Evolutionary conservation across 1,284 basidiomycete species (phyloP).

Genomic region (Butyriboletus appendiculatus): DNA sequence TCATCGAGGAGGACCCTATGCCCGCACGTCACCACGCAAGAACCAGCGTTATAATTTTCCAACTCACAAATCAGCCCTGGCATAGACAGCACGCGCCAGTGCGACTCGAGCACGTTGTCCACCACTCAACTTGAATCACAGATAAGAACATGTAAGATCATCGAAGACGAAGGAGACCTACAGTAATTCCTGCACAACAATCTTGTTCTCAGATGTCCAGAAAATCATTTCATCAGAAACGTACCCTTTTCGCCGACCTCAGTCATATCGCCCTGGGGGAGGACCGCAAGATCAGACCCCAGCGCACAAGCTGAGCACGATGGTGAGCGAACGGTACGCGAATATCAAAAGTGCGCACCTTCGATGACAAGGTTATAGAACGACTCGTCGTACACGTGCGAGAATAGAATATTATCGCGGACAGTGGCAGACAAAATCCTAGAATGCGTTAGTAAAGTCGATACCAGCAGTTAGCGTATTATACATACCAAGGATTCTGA

Average conservation of each 20-base stretch:
- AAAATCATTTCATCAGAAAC: neutral
- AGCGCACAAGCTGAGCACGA: conserved; percentile 78
- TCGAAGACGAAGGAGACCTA: conserved; percentile 8
- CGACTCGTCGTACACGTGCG: conserved; percentile 80
- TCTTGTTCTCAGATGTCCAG: conserved; percentile 39
- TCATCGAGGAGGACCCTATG: conserved; percentile 34
- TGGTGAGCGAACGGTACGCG: neutral
- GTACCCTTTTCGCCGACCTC: conserved; percentile 64
- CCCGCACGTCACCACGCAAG: neutral
- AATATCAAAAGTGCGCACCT: conserved; percentile 42
- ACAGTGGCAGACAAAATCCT: conserved; percentile 86
- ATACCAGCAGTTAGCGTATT: no score
- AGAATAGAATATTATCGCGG: conserved; percentile 90
- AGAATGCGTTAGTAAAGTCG: conserved; percentile 4
- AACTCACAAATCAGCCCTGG: no score
- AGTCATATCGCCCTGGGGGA: conserved; percentile 72
- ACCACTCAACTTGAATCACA: no score
- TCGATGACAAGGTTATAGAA: conserved; percentile 79
- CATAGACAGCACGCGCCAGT: no score
- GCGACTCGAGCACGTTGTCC: no score
- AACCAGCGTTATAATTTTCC: neutral
- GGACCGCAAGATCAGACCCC: conserved; percentile 74
- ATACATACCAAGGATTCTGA: conserved; percentile 55
- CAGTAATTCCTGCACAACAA: conserved; percentile 29
- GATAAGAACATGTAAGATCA: neutral